Percentiles rank a stretch among this genome's conserved stretches.
phyloP scores from a whole-genome alignment of 2,329 filamentous ascomycete genomes.

The Daldinia sp. region DNA sequence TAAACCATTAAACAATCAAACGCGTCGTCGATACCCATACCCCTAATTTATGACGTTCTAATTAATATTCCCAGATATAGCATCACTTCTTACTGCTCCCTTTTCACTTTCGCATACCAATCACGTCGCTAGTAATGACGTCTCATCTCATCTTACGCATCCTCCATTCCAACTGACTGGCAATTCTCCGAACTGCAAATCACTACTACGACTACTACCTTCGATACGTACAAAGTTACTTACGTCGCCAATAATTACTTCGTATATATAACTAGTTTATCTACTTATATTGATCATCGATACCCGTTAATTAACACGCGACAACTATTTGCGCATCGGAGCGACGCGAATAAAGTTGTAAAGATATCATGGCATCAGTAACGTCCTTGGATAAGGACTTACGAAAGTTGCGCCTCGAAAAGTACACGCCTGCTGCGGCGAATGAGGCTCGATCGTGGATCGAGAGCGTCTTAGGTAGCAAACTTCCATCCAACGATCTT shows the following conservation, averaged over 20 bases:
- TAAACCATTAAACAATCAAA: background rate
- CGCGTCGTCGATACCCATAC: background rate
- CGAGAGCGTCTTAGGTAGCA: conserved; percentile 81
- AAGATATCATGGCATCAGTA: conserved; percentile 83
- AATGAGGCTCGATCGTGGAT: conserved; percentile 90
- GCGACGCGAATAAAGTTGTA: conserved; percentile 11
- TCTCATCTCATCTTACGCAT: conserved; percentile 32
- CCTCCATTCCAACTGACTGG: conserved; percentile 33
- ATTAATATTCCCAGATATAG: background rate
- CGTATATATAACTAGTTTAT: conserved; percentile 23
- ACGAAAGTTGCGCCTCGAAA: conserved; percentile 89
- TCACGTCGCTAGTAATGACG: conserved; percentile 33
- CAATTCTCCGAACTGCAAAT: conserved; percentile 32
- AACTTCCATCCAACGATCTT: conserved; percentile 78
- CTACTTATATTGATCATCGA: conserved; percentile 8
- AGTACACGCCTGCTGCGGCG: conserved; percentile 91
- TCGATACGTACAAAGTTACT: conserved; percentile 17
- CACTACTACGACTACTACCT: conserved; percentile 4
- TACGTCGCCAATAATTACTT: conserved; percentile 21
- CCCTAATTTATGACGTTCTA: background rate
- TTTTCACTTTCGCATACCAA: conserved; percentile 20
- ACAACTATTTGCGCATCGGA: conserved; percentile 3
- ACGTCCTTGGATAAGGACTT: conserved; percentile 94
- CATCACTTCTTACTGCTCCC: conserved; percentile 10
- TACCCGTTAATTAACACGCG: conserved; percentile 7